A percentile compares a stretch with the other conserved stretches of the same genome.
Evolutionary conservation across 2,329 filamentous ascomycete genomes (phyloP).

Genomic region (Hypoxylon sp.): DNA sequence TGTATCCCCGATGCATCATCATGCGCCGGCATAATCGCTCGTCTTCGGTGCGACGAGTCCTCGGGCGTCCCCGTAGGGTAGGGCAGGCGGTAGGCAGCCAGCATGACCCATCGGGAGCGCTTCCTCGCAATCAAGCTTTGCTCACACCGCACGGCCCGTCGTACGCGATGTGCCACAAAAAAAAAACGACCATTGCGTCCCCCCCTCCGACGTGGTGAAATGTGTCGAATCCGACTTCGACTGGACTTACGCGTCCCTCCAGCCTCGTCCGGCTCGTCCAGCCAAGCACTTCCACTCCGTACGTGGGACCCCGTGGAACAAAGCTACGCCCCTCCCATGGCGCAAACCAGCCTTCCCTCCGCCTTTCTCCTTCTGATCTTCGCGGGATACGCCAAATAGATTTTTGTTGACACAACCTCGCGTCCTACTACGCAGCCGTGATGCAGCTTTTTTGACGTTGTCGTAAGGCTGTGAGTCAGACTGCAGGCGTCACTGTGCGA

Average conservation of each 20-base stretch:
- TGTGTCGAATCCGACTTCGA: slow-evolving; percentile 21
- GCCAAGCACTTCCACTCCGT: not conserved
- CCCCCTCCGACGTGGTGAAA: slow-evolving; percentile 37
- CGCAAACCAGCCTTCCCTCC: slow-evolving; percentile 10
- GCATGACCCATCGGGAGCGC: not conserved
- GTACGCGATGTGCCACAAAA: slow-evolving; percentile 24
- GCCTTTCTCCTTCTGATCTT: slow-evolving; percentile 5
- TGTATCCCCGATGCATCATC: slow-evolving; percentile 12
- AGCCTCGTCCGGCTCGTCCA: slow-evolving; percentile 18
- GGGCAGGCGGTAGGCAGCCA: slow-evolving; percentile 3
- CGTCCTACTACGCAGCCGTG: slow-evolving; percentile 15
- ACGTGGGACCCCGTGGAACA: slow-evolving; percentile 24
- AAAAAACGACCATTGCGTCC: not conserved
- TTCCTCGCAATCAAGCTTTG: not conserved
- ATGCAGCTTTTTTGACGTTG: not conserved
- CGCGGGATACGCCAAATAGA: not conserved
- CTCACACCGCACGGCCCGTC: slow-evolving; percentile 27
- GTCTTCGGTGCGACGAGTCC: slow-evolving; percentile 23
- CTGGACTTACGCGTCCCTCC: slow-evolving; percentile 34
- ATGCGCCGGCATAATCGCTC: slow-evolving; percentile 5
- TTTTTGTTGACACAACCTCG: slow-evolving; percentile 4
- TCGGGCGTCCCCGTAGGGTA: slow-evolving; percentile 21
- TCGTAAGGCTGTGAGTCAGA: slow-evolving; percentile 42
- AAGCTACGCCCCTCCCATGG: not conserved
- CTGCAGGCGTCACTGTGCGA: slow-evolving; percentile 20